Evolutionary conservation across 2,329 filamentous ascomycete genomes (phyloP).

Genomic region (Neofusicoccum kwambonambiense): DNA sequence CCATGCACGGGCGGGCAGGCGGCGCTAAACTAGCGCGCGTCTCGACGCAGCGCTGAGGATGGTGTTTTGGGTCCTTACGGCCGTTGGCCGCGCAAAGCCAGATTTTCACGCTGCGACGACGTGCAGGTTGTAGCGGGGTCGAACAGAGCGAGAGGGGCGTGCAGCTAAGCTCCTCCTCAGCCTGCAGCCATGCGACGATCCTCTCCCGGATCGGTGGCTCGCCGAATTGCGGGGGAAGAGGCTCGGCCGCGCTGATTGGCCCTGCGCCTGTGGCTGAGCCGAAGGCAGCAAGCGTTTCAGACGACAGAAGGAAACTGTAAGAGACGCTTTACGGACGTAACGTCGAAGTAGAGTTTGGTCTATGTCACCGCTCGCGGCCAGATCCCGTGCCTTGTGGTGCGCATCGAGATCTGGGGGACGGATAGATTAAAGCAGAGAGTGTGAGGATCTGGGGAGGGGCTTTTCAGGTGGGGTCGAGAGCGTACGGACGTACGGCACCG

Average conservation of each 20-base stretch:
- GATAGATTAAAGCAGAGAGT: neutral
- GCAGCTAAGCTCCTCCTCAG: neutral
- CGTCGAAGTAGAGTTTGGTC: neutral
- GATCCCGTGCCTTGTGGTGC: neutral
- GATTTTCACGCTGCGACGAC: too few species aligned
- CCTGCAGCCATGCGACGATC: neutral
- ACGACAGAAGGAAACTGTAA: neutral
- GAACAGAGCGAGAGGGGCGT: neutral
- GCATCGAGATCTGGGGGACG: neutral
- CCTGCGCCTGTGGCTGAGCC: neutral
- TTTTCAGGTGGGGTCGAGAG: neutral
- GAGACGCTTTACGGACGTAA: conserved; percentile 22
- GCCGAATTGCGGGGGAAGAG: neutral
- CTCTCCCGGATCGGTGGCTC: neutral
- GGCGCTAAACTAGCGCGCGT: too few species aligned
- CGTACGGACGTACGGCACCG: neutral
- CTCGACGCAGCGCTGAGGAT: too few species aligned
- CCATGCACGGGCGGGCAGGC: too few species aligned
- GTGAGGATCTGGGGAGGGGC: neutral
- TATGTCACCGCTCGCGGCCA: neutral
- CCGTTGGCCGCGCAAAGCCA: too few species aligned
- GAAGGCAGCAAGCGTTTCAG: neutral
- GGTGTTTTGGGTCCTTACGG: too few species aligned
- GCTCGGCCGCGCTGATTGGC: neutral
- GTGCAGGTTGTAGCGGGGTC: too few species aligned